These are phyloP conservation scores for Brettanomyces anomalus DNA, from an alignment of 805 yeast genomes.

Conservation along the genomic window DNA sequence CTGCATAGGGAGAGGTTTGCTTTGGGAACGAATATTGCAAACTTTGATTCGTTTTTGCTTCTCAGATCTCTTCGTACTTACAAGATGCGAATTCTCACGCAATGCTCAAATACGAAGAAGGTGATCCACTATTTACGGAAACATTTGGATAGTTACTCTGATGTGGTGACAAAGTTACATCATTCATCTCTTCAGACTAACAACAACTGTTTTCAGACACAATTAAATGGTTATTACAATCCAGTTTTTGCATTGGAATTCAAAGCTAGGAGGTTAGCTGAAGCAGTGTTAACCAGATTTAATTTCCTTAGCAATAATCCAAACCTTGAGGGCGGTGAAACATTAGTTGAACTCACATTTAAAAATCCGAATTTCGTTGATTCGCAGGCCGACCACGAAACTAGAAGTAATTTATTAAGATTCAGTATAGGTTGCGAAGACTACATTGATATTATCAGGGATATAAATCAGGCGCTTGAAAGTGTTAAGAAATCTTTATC, in stretches of 20 bases:
- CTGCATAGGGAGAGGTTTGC: constrained; percentile 33
- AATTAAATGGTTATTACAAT: constrained; percentile 33
- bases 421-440: constrained; percentile 49
- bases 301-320: constrained; percentile 42
- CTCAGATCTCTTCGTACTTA: constrained; percentile 41
- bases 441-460: constrained; percentile 40
- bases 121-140: constrained; percentile 30
- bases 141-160: constrained; percentile 26
- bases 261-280: constrained; percentile 28
- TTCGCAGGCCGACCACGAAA: constrained; percentile 4
- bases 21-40: constrained; percentile 45
- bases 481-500: constrained; percentile 8
- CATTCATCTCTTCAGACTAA: constrained; percentile 43
- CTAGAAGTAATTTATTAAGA: constrained; percentile 28
- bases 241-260: constrained; percentile 41
- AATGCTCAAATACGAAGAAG: constrained; percentile 35
- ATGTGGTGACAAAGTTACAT: constrained; percentile 26
- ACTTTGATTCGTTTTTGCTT: constrained; percentile 39
- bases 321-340: constrained; percentile 40
- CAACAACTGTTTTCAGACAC: constrained; percentile 27
- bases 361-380: constrained; percentile 22
- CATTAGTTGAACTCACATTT: constrained; percentile 39
- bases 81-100: constrained; percentile 40
- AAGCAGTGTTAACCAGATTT: constrained; percentile 32
- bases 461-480: constrained; percentile 32